A percentile compares a stretch with the other conserved stretches of the same genome.
phyloP scores from a whole-genome alignment of 2,329 filamentous ascomycete species.

The Xylariaceae sp. region DNA sequence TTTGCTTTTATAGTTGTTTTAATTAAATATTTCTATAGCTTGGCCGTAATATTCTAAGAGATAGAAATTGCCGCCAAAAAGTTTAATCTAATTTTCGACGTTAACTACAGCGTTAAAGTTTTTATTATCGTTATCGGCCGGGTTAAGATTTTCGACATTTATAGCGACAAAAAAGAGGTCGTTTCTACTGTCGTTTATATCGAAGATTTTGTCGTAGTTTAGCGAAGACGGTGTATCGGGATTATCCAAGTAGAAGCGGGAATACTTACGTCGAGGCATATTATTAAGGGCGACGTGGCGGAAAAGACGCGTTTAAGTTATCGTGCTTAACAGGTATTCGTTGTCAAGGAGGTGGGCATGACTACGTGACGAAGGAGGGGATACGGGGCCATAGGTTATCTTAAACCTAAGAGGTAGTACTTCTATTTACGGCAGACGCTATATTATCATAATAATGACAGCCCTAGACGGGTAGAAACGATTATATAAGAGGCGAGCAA shows the following conservation, averaged over 20 bases:
- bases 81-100: constrained; percentile 11
- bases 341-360: too few species aligned
- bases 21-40: constrained; percentile 11
- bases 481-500: too few species aligned
- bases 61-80: constrained; percentile 18
- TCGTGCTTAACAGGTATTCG: too few species aligned
- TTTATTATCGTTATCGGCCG: neutral
- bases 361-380: too few species aligned
- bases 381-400: too few species aligned
- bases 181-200: neutral
- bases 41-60: constrained; percentile 17
- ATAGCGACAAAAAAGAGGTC: neutral
- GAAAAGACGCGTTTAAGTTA: too few species aligned
- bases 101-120: neutral
- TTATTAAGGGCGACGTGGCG: too few species aligned
- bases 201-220: neutral
- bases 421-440: too few species aligned
- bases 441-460: too few species aligned
- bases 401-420: too few species aligned
- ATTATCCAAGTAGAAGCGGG: neutral
- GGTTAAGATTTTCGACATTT: neutral
- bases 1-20: constrained; percentile 8
- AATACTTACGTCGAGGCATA: too few species aligned
- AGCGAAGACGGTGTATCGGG: neutral
- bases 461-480: too few species aligned